These are phyloP conservation scores for Cytospora piceae DNA, from an alignment of 2,329 filamentous ascomycete species.

Conservation along the genomic window DNA sequence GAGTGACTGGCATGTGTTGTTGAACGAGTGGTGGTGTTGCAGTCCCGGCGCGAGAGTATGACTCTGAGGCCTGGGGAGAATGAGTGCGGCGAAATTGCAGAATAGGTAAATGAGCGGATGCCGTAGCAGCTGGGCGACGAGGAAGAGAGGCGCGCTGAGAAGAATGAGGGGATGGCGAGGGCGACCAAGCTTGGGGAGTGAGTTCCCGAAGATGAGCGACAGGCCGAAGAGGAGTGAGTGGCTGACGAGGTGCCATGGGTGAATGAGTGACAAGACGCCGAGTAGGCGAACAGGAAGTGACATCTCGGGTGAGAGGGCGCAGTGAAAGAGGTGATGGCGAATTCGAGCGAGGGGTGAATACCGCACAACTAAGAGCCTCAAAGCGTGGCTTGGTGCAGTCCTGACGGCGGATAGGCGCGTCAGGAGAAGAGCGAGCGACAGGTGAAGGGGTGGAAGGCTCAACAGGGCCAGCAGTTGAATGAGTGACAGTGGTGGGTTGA, in stretches of 20 bases:
- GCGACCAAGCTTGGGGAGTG: background rate
- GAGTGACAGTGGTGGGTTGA: background rate
- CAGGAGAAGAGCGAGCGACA: background rate
- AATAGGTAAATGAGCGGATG: background rate
- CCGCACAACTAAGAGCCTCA: background rate
- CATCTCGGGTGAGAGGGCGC: background rate
- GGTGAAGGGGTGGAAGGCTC: slow-evolving; percentile 5
- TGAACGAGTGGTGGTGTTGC: slow-evolving; percentile 3
- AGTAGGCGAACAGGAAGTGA: background rate
- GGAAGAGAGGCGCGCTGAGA: background rate
- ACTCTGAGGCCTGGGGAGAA: background rate
- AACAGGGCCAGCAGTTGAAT: background rate
- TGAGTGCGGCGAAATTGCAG: background rate
- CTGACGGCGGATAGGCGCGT: slow-evolving; percentile 15
- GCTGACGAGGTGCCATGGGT: background rate
- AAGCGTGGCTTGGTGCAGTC: slow-evolving; percentile 10
- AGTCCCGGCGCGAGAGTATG: background rate
- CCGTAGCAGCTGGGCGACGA: background rate
- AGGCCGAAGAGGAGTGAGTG: background rate
- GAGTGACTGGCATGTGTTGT: background rate
- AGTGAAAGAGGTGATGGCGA: slow-evolving; percentile 1
- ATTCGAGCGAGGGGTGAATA: background rate
- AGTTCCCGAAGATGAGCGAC: background rate
- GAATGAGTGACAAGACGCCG: background rate
- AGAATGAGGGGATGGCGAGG: background rate